Base-by-base conservation (phyloP, 1,284 basidiomycete genomes). In the Volvariella surrecta region DNA sequence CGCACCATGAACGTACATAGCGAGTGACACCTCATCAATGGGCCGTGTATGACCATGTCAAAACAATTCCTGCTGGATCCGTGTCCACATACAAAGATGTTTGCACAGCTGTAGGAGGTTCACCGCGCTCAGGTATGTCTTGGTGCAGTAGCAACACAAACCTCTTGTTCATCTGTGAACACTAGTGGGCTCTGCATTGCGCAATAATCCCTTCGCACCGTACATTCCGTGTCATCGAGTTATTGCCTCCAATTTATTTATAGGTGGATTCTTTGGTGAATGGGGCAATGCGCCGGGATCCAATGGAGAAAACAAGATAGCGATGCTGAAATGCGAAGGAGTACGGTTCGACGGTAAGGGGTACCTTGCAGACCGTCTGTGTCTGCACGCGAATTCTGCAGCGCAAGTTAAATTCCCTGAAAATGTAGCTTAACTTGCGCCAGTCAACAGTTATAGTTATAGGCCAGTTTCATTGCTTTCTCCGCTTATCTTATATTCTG, bases 201-300 rank as follows among this genome's bases (percentile, higher is more conserved):
- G 73, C 31, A 66, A 63, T 32, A 83, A 83, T 52, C 79, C 80
- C 0, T 84, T 82, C 53, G 70, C 71, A 3, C 81, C 81, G 0
- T 69, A 64, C 43, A 66, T 82, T 7, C 81, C 80, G 0, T 84
- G 82, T 44, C 81, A 83, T 51, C 71, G 81, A 22, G 69, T 83
- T 41, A 71, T 83, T 19, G 74, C 79, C 0, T 74, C 78, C 1
- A 73, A 70, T 48, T 52, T 70, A 7, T 79, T 69, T 44, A 63
- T 82, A 15, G 79, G 79, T 2, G 78, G 78, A 1, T 82, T 74
- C 51, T 64, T 58, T 42, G 79, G 79, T 10, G 73, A 81, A 53
- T 81, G 79, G 76, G 72, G 69, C 2, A 66, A 58, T 16, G 50
- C 59, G 19, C 62, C 63, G 0, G 62, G 61, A 24, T 61, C 57